Base-by-base conservation (phyloP, 2,329 filamentous ascomycete genomes). In the Aspergillus udagawae region DNA sequence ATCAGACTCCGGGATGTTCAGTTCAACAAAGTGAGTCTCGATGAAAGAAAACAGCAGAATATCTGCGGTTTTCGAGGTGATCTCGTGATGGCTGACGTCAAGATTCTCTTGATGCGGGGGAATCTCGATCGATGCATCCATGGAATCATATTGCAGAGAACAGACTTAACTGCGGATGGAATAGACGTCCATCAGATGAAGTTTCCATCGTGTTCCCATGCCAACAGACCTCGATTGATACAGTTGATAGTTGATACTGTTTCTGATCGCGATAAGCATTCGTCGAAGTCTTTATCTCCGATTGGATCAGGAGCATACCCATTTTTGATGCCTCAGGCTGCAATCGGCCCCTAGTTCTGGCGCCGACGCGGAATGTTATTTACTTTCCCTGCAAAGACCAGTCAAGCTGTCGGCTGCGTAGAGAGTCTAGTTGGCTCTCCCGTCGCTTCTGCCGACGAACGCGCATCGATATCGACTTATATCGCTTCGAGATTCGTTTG, bases 61-160 rank as follows among this genome's bases (percentile, higher is more conserved):
- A n/a, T 45, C 44, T 21, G n/a, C 20, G 10, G 10, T 3, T 5
- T 12, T 17, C 21, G 32, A 17, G 32, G 20, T 14, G 44, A 47
- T 14, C 44, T 20, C 21, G 21, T 47, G 20, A 48, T 49, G 49
- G 57, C 55, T 63, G 61, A 63, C 59, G 61, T 63, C 61, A 61
- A 55, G 57, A 23, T 45, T 12, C 17, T 49, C 52, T 54, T 55
- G 51, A 53, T 55, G 57, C 56, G 59, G 59, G 56, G 60, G 23
- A 23, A 27, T 5, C 21, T 23, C 44, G 44, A 47, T 27, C 23
- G 12, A 23, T 47, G 8, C 20, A 14, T 47, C 44, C 42, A 45
- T 45, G 42, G 42, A 45, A 12, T 14, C n/a, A 6, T 12, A 21
- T 12, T 9, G 9, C 2, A 17, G 32, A 5, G 32, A 35, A 17